Base-by-base conservation (phyloP, 2,329 filamentous ascomycete species). In the Coniochaeta sp. region DNA sequence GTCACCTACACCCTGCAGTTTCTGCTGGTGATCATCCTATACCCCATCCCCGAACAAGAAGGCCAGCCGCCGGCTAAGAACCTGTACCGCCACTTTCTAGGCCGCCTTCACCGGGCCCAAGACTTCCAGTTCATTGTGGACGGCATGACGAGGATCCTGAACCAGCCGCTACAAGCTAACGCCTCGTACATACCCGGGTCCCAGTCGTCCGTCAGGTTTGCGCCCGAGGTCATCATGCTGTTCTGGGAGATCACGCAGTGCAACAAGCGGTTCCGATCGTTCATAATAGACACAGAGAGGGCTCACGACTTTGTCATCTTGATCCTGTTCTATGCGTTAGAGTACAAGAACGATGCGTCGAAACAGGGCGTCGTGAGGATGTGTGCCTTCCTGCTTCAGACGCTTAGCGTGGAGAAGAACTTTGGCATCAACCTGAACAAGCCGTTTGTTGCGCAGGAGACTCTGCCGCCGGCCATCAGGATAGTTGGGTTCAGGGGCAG, bases 71-170 rank as follows among this genome's bases (percentile, higher is more conserved):
- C 83, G 1, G 82, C 86, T 6, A 95, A 95, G 72, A 99, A 99
- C 67, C 92, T 85, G 63, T 97, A 95, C 66, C 87, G 94, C 14
- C 90, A 96, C 67, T 96, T 95, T 58, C 81, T 96, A 27, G 89
- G 94, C 27, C 83, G 92, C 32, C 71, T 99, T 45, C 94, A 97
- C 69, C 83, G 94, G 46, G 89, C 92, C 1, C 91, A 96, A 66
- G 94, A 99, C 66, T 97, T 99, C 63, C 94, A 99, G 66, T 99
- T 99, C 65, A 83, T 97, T 22, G 89, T 95, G 10, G 91, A 96
- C 64, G 91, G 91, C 48, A 95, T 96, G 86, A 91, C 86, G 1
- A 83, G 91, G 60, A 89, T 97, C 47, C 74, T 99, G 49, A 94
- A 95, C 60, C 92, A 96, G 60, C 92, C 92, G 22, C 83, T 96